Conservation (phyloP, 805 yeast genomes). For the Cyberlindnera misumaiensis region DNA sequence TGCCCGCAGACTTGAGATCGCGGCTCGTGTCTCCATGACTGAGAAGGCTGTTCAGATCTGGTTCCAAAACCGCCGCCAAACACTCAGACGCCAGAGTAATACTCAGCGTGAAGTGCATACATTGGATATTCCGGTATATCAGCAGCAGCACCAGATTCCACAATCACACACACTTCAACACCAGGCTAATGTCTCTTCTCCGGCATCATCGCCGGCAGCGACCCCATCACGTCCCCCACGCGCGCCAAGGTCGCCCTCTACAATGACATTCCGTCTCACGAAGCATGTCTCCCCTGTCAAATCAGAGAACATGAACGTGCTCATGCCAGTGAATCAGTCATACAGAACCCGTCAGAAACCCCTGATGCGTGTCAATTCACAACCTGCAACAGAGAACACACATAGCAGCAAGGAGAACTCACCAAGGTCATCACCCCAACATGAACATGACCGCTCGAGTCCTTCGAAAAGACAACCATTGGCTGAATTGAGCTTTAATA, state of each 20-base stretch:
- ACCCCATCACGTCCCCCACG: conserved; percentile 18
- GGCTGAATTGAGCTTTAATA: conserved; percentile 8
- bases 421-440: conserved; percentile 6
- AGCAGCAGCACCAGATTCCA: conserved; percentile 1
- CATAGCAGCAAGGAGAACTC: conserved; percentile 8
- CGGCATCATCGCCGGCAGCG: conserved; percentile 5
- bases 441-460: neutral
- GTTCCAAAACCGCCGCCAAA: conserved; percentile 95
- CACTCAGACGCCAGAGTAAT: conserved; percentile 48
- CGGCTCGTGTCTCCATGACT: conserved; percentile 81
- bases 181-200: neutral
- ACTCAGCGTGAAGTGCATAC: conserved; percentile 24
- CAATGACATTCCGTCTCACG: conserved; percentile 19
- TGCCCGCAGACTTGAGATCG: conserved; percentile 68
- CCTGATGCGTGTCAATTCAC: conserved; percentile 16
- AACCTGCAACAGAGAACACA: conserved; percentile 7
- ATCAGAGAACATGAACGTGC: neutral
- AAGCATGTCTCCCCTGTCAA: conserved; percentile 7
- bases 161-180: neutral
- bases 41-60: conserved; percentile 97
- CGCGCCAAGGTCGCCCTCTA: conserved; percentile 9
- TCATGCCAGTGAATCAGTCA: conserved; percentile 8
- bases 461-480: conserved; percentile 10
- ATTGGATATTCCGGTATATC: conserved; percentile 11
- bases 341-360: conserved; percentile 8